Conservation (phyloP, 164 flowering plant species). For the Magnolia officinalis region DNA sequence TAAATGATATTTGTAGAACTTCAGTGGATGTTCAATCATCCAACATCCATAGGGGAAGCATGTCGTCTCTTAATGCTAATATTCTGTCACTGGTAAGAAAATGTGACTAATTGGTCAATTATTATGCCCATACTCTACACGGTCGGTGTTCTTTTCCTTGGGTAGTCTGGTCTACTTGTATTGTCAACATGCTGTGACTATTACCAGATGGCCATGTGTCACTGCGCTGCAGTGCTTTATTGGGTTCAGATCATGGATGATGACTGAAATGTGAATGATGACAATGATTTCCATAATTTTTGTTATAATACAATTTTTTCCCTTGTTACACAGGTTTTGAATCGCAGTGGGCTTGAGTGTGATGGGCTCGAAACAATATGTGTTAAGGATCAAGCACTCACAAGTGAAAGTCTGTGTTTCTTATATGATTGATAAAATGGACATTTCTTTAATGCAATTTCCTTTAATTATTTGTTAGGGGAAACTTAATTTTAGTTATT, state of each 20-base stretch:
- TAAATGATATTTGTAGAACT: too few species aligned
- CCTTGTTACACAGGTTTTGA: slow-evolving; percentile 48
- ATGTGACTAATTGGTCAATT: too few species aligned
- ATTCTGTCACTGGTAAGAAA: too few species aligned
- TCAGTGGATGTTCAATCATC: too few species aligned
- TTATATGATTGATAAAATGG: slow-evolving; percentile 6
- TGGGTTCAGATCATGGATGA: background rate
- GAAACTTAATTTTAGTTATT: background rate
- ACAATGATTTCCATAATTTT: background rate
- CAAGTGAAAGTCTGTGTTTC: slow-evolving; percentile 63
- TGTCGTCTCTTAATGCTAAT: too few species aligned
- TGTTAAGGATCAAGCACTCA: slow-evolving; percentile 77
- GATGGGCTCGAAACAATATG: slow-evolving; percentile 57
- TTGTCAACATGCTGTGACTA: background rate
- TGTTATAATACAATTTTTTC: background rate
- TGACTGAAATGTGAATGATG: background rate
- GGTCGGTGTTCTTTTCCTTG: background rate
- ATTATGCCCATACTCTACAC: too few species aligned
- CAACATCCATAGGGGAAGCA: too few species aligned
- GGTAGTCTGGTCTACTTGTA: background rate
- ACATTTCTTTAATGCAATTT: background rate
- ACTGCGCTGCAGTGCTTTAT: background rate
- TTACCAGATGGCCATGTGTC: background rate
- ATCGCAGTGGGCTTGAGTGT: slow-evolving; percentile 57
- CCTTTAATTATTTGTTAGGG: background rate